Evolutionary conservation across 257 asterid species (phyloP).

Genomic region (Solanum medicagineum): DNA sequence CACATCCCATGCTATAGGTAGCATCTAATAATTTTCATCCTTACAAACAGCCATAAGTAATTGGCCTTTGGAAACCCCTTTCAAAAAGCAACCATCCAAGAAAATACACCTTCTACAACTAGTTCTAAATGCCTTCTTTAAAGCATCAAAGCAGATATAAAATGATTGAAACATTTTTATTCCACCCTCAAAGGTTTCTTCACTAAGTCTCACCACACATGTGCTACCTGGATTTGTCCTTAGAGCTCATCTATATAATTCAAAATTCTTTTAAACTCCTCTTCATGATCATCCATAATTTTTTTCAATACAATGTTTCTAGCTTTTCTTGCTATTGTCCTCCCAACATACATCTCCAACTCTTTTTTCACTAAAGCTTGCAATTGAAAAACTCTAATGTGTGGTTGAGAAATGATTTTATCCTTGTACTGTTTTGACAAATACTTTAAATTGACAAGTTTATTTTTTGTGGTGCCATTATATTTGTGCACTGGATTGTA

Average conservation of each 20-base stretch:
- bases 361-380: background rate
- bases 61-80: background rate
- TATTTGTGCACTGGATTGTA: background rate
- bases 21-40: background rate
- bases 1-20: background rate
- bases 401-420: background rate
- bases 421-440: background rate
- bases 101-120: background rate
- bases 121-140: background rate
- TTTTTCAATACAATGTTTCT: background rate
- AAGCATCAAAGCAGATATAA: too few species aligned
- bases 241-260: background rate
- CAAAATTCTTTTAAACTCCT: background rate
- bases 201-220: background rate
- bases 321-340: background rate
- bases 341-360: background rate
- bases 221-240: background rate
- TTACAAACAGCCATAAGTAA: background rate
- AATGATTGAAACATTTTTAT: background rate
- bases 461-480: too few species aligned
- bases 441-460: background rate
- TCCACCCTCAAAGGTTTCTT: background rate
- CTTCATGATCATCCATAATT: background rate
- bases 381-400: background rate
- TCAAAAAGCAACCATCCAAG: background rate